Percentiles rank a stretch among this genome's conserved stretches.
Evolutionary conservation across 306 rosid species (phyloP).

Genomic region (Fragaria vesca): DNA sequence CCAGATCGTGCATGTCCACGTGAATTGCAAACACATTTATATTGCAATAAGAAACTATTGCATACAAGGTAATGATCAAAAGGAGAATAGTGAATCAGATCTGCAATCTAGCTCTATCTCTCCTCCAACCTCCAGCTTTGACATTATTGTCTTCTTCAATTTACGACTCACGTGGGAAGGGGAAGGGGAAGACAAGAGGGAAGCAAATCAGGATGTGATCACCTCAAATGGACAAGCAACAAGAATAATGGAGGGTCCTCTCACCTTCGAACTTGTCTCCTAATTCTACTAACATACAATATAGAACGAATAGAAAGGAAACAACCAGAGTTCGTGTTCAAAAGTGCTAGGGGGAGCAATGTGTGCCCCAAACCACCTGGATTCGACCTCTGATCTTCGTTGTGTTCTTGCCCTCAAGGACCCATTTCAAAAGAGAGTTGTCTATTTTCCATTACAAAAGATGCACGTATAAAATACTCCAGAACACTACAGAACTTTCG

Average conservation of each 20-base stretch:
- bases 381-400: constrained; percentile 24
- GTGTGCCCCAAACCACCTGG: constrained; percentile 26
- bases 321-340: constrained; percentile 36
- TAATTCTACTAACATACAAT: constrained; percentile 13
- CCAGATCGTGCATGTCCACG: neutral
- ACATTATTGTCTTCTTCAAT: constrained; percentile 24
- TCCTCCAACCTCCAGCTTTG: constrained; percentile 15
- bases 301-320: constrained; percentile 35
- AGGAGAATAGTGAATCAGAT: neutral
- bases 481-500: neutral
- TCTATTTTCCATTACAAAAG: constrained; percentile 25
- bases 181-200: constrained; percentile 24
- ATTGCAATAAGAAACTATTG: neutral
- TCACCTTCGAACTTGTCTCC: constrained; percentile 31
- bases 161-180: constrained; percentile 28
- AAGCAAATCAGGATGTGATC: constrained; percentile 24
- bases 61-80: neutral
- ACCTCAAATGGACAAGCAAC: constrained; percentile 23
- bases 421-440: constrained; percentile 23
- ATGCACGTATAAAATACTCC: neutral
- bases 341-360: constrained; percentile 27
- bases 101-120: neutral
- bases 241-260: constrained; percentile 45
- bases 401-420: constrained; percentile 38
- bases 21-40: neutral